Percentiles rank a stretch among this genome's conserved stretches.
Evolutionary conservation across 2,329 filamentous ascomycete genomes (phyloP).

Genomic region (Colletotrichum sp.): DNA sequence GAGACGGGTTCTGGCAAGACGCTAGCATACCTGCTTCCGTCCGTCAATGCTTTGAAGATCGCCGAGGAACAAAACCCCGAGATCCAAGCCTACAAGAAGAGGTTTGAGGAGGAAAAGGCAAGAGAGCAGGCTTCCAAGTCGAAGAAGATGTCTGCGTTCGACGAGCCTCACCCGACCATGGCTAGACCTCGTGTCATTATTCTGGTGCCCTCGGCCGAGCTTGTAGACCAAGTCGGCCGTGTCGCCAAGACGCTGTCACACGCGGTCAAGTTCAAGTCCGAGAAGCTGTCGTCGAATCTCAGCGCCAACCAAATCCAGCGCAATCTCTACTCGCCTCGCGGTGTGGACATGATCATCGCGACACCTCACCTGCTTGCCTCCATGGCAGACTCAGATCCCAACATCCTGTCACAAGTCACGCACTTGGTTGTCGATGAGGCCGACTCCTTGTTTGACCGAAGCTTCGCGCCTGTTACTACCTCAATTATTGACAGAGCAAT

Average conservation of each 20-base stretch:
- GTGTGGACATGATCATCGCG: slow-evolving; percentile 84
- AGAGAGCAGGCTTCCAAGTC: slow-evolving; percentile 58
- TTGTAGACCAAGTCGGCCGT: slow-evolving; percentile 84
- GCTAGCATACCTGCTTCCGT: slow-evolving; percentile 86
- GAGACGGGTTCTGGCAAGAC: slow-evolving; percentile 99
- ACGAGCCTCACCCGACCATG: slow-evolving; percentile 74
- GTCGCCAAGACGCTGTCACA: slow-evolving; percentile 86
- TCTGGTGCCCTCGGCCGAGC: slow-evolving; percentile 88
- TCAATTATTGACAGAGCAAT: slow-evolving; percentile 81
- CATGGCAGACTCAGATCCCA: slow-evolving; percentile 88
- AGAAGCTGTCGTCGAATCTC: slow-evolving; percentile 79
- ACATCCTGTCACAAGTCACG: slow-evolving; percentile 88
- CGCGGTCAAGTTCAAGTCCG: slow-evolving; percentile 83
- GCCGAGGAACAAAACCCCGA: slow-evolving; percentile 68
- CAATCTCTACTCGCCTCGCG: slow-evolving; percentile 79
- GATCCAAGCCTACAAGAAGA: slow-evolving; percentile 61
- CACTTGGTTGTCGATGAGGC: slow-evolving; percentile 95
- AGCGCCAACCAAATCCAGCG: slow-evolving; percentile 81
- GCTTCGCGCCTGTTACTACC: slow-evolving; percentile 84
- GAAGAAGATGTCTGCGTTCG: slow-evolving; percentile 64
- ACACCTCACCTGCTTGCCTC: slow-evolving; percentile 90
- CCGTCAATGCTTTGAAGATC: slow-evolving; percentile 83
- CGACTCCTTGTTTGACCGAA: slow-evolving; percentile 92
- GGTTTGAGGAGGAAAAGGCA: slow-evolving; percentile 59
- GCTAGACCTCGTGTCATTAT: slow-evolving; percentile 85